Conservation (phyloP, 2,329 filamentous ascomycete genomes). For the Beauveria medogensis region DNA sequence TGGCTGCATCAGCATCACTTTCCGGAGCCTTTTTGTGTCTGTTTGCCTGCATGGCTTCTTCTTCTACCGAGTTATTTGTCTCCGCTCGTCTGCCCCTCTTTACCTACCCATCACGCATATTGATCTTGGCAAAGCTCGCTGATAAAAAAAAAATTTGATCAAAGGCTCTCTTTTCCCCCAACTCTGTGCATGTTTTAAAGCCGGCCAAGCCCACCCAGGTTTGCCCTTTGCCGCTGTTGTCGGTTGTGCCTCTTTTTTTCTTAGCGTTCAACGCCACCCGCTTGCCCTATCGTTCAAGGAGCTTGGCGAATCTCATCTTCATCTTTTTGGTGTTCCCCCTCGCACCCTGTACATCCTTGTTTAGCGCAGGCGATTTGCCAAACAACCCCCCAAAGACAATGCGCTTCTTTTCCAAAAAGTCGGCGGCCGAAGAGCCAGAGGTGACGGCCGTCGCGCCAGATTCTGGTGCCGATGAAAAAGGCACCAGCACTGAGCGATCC, state of each 20-base stretch:
- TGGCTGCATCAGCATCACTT: background rate
- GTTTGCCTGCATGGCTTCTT: background rate
- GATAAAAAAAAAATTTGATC: background rate
- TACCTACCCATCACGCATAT: background rate
- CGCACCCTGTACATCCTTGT: too few relatives aligned
- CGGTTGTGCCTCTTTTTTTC: background rate
- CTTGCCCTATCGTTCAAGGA: background rate
- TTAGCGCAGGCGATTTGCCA: background rate
- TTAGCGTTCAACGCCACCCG: background rate
- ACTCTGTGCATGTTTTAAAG: background rate
- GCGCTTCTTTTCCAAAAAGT: background rate
- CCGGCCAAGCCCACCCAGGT: background rate
- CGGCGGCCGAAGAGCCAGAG: constrained; percentile 16
- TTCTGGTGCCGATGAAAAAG: constrained; percentile 7
- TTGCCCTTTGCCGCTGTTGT: background rate
- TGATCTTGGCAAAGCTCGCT: background rate
- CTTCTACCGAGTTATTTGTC: background rate
- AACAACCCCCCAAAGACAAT: background rate
- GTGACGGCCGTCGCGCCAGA: constrained; percentile 10
- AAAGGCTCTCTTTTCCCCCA: background rate
- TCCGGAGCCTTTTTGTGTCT: too few relatives aligned
- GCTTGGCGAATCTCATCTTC: background rate
- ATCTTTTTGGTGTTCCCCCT: too few relatives aligned
- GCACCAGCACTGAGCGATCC: constrained; percentile 12
- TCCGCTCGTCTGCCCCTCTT: background rate